These are phyloP conservation scores for Wolfiporia cocos DNA, from an alignment of 1,284 basidiomycete species.

Conservation along the genomic window DNA sequence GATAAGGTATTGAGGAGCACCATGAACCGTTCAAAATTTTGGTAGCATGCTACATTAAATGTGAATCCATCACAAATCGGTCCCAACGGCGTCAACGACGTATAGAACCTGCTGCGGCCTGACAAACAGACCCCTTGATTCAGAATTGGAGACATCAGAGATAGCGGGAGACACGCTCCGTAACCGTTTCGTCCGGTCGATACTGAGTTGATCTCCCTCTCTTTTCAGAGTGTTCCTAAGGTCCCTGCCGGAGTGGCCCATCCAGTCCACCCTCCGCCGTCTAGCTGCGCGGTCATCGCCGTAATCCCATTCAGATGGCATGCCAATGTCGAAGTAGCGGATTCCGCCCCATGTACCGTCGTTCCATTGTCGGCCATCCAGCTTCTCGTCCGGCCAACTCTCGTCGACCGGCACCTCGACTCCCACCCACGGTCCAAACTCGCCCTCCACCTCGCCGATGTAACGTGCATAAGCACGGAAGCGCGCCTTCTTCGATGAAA, in stretches of 20 bases:
- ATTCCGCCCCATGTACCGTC: constrained; percentile 78
- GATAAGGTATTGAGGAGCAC: no score
- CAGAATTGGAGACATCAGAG: constrained; percentile 54
- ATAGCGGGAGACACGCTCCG: constrained; percentile 66
- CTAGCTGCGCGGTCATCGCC: constrained; percentile 39
- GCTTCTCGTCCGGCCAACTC: constrained; percentile 44
- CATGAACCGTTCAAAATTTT: no score
- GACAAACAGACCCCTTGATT: constrained; percentile 72
- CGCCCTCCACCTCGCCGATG: constrained; percentile 79
- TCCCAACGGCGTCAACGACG: constrained; percentile 66
- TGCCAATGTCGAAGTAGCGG: constrained; percentile 72
- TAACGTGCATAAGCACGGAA: constrained; percentile 87
- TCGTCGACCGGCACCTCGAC: constrained; percentile 78
- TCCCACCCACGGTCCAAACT: constrained; percentile 84
- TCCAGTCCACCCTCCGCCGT: constrained; percentile 40
- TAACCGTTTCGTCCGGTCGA: constrained; percentile 59
- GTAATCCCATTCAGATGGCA: constrained; percentile 55
- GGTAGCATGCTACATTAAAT: no score
- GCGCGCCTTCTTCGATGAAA: constrained; percentile 73
- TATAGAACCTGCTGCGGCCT: constrained; percentile 78
- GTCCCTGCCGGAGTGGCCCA: constrained; percentile 22
- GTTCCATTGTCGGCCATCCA: constrained; percentile 66
- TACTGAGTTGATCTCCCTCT: constrained; percentile 58
- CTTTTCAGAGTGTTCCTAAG: constrained; percentile 43
- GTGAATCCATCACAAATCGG: constrained; percentile 30